Evolutionary conservation across 495 filamentous ascomycete species (phyloP).

Genomic region (Mycothermus thermophilus): DNA sequence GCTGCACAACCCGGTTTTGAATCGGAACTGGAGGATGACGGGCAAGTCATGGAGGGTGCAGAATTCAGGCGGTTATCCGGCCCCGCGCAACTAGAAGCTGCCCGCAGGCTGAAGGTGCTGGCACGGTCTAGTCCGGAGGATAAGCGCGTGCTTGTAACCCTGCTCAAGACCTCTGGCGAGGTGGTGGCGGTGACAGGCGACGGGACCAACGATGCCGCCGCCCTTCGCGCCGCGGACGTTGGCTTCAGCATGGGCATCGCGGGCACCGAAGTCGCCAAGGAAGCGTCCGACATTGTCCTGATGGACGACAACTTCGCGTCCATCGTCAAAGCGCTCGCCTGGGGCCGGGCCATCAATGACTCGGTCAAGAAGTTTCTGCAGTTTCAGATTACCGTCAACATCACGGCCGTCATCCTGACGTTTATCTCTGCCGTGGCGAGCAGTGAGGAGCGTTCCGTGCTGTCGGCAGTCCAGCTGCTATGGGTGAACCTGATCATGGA

Average conservation of each 20-base stretch:
- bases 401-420: conserved; percentile 66
- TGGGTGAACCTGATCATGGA: conserved; percentile 92
- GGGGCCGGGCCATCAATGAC: conserved; percentile 75
- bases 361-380: conserved; percentile 79
- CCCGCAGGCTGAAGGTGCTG: conserved; percentile 49
- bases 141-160: conserved; percentile 56
- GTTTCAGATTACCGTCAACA: conserved; percentile 80
- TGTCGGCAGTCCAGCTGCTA: conserved; percentile 69
- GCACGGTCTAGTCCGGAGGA: conserved; percentile 70
- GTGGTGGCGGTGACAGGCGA: conserved; percentile 74
- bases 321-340: conserved; percentile 63
- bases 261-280: conserved; percentile 76
- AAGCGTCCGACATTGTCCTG: conserved; percentile 73
- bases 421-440: conserved; percentile 66
- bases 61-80: conserved; percentile 65
- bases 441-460: conserved; percentile 49
- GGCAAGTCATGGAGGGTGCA: conserved; percentile 73
- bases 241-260: conserved; percentile 83
- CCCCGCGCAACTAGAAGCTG: conserved; percentile 49
- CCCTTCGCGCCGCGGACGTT: conserved; percentile 65
- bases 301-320: conserved; percentile 74
- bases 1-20: too few relatives aligned
- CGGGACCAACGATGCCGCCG: conserved; percentile 75
- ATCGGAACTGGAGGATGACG: too few relatives aligned
- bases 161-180: conserved; percentile 53